phyloP scores from a whole-genome alignment of 1,139 yeast species.

The Protomyces inouyei region DNA sequence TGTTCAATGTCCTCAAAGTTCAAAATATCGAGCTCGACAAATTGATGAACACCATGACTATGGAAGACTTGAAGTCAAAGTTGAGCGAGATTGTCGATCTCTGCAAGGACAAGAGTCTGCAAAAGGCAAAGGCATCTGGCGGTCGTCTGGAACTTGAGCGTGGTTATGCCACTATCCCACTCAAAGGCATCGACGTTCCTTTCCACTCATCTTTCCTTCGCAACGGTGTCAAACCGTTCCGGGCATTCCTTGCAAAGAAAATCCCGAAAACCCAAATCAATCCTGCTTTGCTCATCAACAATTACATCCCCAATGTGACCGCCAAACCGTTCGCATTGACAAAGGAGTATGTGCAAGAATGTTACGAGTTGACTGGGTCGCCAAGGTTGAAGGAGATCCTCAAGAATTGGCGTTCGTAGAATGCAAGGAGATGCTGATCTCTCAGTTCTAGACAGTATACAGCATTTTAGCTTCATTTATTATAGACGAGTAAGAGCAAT shows the following conservation, averaged over 20 bases:
- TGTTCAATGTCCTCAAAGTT: slow-evolving; percentile 81
- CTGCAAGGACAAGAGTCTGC: slow-evolving; percentile 70
- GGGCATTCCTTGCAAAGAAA: slow-evolving; percentile 93
- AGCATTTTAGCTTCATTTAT: not conserved
- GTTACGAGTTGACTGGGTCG: slow-evolving; percentile 82
- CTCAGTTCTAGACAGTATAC: no score
- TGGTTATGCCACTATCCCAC: slow-evolving; percentile 97
- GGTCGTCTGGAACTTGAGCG: slow-evolving; percentile 74
- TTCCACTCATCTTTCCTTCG: slow-evolving; percentile 97
- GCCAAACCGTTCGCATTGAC: slow-evolving; percentile 95
- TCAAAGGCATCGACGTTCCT: slow-evolving; percentile 97
- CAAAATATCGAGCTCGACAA: slow-evolving; percentile 92
- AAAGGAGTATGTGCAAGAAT: slow-evolving; percentile 94
- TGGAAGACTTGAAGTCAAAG: slow-evolving; percentile 84
- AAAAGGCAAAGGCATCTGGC: slow-evolving; percentile 75
- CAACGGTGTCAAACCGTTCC: slow-evolving; percentile 98
- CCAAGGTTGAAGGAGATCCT: slow-evolving; percentile 83
- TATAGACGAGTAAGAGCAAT: not conserved
- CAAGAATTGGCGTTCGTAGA: slow-evolving; percentile 75
- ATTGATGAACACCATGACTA: slow-evolving; percentile 70
- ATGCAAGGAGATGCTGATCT: not conserved
- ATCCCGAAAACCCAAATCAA: slow-evolving; percentile 91
- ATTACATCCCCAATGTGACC: slow-evolving; percentile 96
- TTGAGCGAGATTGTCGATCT: slow-evolving; percentile 81
- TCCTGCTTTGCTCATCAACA: slow-evolving; percentile 86